These are phyloP conservation scores for Lactarius pseudohatsudake DNA, from an alignment of 768 basidiomycete genomes.

Conservation along the genomic window DNA sequence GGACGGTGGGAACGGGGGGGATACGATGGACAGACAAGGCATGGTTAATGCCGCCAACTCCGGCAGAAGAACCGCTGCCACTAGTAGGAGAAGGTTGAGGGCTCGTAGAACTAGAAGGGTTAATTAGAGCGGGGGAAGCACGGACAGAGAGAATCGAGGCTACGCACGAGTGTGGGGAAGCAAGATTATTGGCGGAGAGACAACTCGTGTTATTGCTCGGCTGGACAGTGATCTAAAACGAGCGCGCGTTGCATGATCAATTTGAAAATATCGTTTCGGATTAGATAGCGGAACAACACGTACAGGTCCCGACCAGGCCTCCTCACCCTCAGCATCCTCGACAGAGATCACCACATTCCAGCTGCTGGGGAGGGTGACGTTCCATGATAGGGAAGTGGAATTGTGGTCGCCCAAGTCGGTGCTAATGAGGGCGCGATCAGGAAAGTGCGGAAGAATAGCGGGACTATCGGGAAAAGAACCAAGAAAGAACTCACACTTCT, in stretches of 20 bases:
- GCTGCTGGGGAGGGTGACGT: slow-evolving; percentile 46
- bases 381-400: slow-evolving; percentile 47
- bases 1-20: background rate
- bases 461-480: slow-evolving; percentile 31
- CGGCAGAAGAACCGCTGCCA: background rate
- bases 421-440: slow-evolving; percentile 38
- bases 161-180: slow-evolving; percentile 1
- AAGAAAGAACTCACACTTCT: slow-evolving; percentile 59
- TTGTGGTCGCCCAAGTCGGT: slow-evolving; percentile 55
- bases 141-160: too few relatives aligned
- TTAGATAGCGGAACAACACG: background rate
- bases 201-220: slow-evolving; percentile 42
- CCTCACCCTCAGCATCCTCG: slow-evolving; percentile 50
- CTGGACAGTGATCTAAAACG: slow-evolving; percentile 40
- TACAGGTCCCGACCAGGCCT: slow-evolving; percentile 51
- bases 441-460: background rate
- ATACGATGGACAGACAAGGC: slow-evolving; percentile 1
- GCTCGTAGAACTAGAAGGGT: background rate
- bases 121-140: background rate
- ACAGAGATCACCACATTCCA: slow-evolving; percentile 52
- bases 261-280: background rate
- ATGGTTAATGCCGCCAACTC: background rate
- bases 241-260: background rate
- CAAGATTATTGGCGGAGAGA: slow-evolving; percentile 31
- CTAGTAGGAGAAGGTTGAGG: background rate